Conservation (phyloP, 495 filamentous ascomycete genomes). For the Emericellopsis terricola region DNA sequence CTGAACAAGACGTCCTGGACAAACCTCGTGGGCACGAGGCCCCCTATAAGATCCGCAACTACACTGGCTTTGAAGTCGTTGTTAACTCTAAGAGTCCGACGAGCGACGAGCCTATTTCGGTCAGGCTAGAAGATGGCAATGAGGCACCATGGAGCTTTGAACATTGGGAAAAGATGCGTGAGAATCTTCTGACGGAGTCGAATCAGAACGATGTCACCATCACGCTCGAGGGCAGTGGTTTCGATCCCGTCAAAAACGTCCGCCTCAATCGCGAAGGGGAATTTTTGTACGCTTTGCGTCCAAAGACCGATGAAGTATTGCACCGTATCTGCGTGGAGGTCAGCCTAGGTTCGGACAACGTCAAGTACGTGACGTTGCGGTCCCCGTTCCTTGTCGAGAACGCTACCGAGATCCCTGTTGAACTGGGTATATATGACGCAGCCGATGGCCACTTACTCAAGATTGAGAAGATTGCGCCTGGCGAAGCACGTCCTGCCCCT, state of each 20-base stretch:
- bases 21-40: slow-evolving; percentile 86
- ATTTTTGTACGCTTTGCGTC: slow-evolving; percentile 67
- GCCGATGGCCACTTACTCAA: slow-evolving; percentile 83
- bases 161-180: slow-evolving; percentile 82
- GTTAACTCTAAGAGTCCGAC: slow-evolving; percentile 59
- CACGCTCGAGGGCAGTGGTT: slow-evolving; percentile 79
- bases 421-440: slow-evolving; percentile 81
- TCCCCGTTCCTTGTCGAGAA: slow-evolving; percentile 96
- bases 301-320: slow-evolving; percentile 56
- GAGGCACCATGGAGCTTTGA: slow-evolving; percentile 94
- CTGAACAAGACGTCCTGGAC: slow-evolving; percentile 81
- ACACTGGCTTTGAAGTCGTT: slow-evolving; percentile 80
- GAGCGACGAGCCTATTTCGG: slow-evolving; percentile 36
- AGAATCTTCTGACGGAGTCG: slow-evolving; percentile 71
- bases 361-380: slow-evolving; percentile 94
- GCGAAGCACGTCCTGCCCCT: slow-evolving; percentile 77
- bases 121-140: slow-evolving; percentile 77
- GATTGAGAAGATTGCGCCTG: slow-evolving; percentile 92
- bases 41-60: slow-evolving; percentile 83
- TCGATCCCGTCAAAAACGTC: slow-evolving; percentile 76
- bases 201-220: slow-evolving; percentile 61
- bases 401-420: slow-evolving; percentile 88
- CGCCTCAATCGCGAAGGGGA: slow-evolving; percentile 89
- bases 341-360: slow-evolving; percentile 73
- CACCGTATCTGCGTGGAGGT: slow-evolving; percentile 89